Percentiles rank a stretch among this genome's conserved stretches.
Conservation (phyloP, 176 grass and related monocot species). For the Eragrostis curvula region DNA sequence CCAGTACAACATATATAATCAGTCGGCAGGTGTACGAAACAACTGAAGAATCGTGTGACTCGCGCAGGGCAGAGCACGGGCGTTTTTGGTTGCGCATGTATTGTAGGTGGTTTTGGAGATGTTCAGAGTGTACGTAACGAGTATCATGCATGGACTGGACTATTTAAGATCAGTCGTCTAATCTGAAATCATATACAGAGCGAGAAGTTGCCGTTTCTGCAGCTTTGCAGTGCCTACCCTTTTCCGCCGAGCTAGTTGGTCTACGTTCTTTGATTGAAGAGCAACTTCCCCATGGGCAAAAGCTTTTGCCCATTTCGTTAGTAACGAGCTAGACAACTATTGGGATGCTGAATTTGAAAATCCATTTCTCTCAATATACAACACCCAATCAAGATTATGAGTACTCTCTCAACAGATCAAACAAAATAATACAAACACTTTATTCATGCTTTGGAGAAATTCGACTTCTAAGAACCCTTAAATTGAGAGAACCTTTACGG, state of each 20-base stretch:
- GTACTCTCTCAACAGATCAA: too few relatives aligned
- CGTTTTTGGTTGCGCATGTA: neutral
- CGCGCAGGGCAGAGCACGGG: neutral
- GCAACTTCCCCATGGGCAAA: neutral
- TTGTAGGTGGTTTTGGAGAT: neutral
- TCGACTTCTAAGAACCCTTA: too few relatives aligned
- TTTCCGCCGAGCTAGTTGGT: neutral
- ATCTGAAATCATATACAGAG: neutral
- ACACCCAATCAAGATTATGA: too few relatives aligned
- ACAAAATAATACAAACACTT: too few relatives aligned
- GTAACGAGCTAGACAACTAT: too few relatives aligned
- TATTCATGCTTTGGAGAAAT: too few relatives aligned
- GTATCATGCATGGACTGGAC: too few relatives aligned
- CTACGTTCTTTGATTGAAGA: neutral
- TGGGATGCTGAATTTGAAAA: too few relatives aligned
- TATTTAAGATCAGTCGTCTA: neutral
- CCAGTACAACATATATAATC: neutral
- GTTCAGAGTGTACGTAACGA: neutral
- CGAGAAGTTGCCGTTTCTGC: neutral
- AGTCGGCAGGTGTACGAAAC: too few relatives aligned
- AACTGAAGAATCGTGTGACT: neutral
- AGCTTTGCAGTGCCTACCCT: neutral
- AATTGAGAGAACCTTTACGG: too few relatives aligned
- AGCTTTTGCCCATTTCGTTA: too few relatives aligned
- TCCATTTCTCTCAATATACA: too few relatives aligned